Evolutionary conservation across 345 rosid species (phyloP), one percentile per base, ranked within the genome.

Genomic region (Eucalyptus pauciflora): DNA sequence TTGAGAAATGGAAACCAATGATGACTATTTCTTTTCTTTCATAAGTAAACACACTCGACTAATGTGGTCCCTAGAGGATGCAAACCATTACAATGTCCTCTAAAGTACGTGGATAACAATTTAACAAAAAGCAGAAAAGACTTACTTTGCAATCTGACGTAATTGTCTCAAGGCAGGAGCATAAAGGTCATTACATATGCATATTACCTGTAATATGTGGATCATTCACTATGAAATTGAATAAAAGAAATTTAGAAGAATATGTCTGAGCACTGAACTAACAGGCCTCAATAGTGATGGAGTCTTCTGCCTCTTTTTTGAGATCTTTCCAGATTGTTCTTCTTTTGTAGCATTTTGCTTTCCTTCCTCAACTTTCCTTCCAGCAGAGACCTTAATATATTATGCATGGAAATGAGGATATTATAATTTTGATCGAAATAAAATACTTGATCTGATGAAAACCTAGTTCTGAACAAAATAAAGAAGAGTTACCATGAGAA

Each of bases 121-220:
- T 41, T 41, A 76, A 76, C 52, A 86, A 37, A 86, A 31, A 49
- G 58, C 54, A 37, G 69, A 83, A 79, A 79, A 37, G 81, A 93
- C 98, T 93, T 94, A 98, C 99, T 98, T 95, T 46, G 99, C 99
- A 90, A 98, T 92, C 90, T 97, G 98, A 86, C 99, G 98, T 90
- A 98, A 91, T 89, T 96, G 98, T 90, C 99, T 94, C 90, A 98
- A 93, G 86, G 95, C 99, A 90, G 98, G 98, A 51, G 96, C 96
- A 91, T 98, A 98, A 37, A 97, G 94, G 91, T 98, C 99, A 92
- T 98, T 98, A 88, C 99, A 97, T 91, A 96, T 95, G 92, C 98
- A 96, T 86, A 96, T 95, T 52, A 96, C 94, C 98, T 96, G 89
- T 90, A 91, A 25, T 89, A 52, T 89, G 31, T 86, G 46, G 80